A percentile compares a stretch with the other conserved stretches of the same genome.
Evolutionary conservation across 2,329 filamentous ascomycete genomes (phyloP).

Genomic region (Arthrinium phaeospermum): DNA sequence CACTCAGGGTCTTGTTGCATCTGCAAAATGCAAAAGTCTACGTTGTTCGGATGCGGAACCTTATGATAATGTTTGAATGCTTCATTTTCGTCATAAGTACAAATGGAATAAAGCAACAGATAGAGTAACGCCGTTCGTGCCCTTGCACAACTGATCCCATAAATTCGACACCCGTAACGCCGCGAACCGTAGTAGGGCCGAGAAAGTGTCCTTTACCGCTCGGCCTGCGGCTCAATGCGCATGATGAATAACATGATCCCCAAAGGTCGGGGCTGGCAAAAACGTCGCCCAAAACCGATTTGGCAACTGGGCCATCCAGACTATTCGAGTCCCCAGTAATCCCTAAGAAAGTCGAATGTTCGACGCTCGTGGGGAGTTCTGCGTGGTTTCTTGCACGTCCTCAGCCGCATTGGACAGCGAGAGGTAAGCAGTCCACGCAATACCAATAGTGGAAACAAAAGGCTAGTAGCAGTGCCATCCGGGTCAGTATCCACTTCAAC

Average conservation of each 20-base stretch:
- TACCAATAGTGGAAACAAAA: slow-evolving; percentile 94
- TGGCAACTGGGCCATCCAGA: background rate
- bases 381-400: slow-evolving; percentile 53
- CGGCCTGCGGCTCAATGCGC: slow-evolving; percentile 11
- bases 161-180: slow-evolving; percentile 4
- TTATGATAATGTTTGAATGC: background rate
- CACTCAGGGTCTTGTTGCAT: background rate
- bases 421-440: slow-evolving; percentile 96
- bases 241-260: slow-evolving; percentile 11
- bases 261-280: background rate
- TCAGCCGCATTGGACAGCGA: slow-evolving; percentile 89
- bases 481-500: slow-evolving; percentile 22
- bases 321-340: background rate
- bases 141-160: slow-evolving; percentile 1
- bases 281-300: background rate
- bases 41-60: background rate
- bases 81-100: slow-evolving; percentile 16
- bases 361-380: slow-evolving; percentile 38
- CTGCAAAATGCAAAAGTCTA: background rate
- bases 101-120: background rate
- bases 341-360: slow-evolving; percentile 42
- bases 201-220: slow-evolving; percentile 14
- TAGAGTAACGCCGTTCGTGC: slow-evolving; percentile 10
- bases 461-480: slow-evolving; percentile 61
- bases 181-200: slow-evolving; percentile 12